phyloP scores from a whole-genome alignment of 2,329 filamentous ascomycete genomes.

The Canariomyces notabilis region DNA sequence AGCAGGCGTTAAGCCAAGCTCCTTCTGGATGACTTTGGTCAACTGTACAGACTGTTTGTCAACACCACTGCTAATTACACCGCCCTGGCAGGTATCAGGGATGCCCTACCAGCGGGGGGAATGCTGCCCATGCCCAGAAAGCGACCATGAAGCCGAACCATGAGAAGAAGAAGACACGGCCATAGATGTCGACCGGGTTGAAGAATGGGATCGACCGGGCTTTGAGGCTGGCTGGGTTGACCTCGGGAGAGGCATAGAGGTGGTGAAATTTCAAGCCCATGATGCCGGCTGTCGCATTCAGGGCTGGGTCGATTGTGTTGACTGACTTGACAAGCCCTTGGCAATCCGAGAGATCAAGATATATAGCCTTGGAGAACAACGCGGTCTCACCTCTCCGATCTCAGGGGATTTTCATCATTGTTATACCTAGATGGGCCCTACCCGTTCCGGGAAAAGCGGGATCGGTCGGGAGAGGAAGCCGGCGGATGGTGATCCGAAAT shows the following conservation, averaged over 20 bases:
- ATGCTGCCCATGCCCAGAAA: slow-evolving; percentile 91
- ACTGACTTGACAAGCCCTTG: background rate
- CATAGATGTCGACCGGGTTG: slow-evolving; percentile 74
- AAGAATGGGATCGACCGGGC: slow-evolving; percentile 73
- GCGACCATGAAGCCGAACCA: slow-evolving; percentile 83
- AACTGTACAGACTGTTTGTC: slow-evolving; percentile 37
- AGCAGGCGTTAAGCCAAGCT: slow-evolving; percentile 64
- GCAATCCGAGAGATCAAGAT: background rate
- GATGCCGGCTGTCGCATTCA: background rate
- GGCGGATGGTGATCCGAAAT: background rate
- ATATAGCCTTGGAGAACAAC: background rate
- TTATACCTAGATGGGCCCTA: background rate
- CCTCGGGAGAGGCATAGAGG: slow-evolving; percentile 55
- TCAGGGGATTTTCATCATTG: background rate
- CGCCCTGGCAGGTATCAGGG: background rate
- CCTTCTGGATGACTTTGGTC: slow-evolving; percentile 71
- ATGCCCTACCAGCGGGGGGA: slow-evolving; percentile 68
- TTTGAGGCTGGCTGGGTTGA: slow-evolving; percentile 82
- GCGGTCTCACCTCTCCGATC: background rate
- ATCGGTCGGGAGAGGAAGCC: background rate
- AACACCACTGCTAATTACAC: background rate
- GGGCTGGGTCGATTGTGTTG: background rate
- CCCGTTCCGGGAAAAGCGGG: background rate
- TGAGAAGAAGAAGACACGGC: slow-evolving; percentile 84
- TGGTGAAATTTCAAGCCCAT: slow-evolving; percentile 34